Evolutionary conservation across 129 eudicot species (phyloP).

Genomic region (Pittosporum tobira): DNA sequence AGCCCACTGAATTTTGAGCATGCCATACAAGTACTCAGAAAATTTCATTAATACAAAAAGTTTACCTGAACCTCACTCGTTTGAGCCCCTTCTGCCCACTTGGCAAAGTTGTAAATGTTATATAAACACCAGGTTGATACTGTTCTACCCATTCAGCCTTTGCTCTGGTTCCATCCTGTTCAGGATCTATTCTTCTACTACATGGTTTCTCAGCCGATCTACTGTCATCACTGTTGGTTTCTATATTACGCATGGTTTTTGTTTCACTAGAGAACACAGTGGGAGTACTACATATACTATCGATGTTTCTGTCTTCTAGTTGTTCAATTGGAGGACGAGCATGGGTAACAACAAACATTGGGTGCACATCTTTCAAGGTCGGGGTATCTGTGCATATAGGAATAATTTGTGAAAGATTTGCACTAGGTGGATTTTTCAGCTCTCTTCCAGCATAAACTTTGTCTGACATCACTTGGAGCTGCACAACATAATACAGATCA

Average conservation of each 20-base stretch:
- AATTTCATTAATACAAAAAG: neutral
- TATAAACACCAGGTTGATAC: slow-evolving; percentile 46
- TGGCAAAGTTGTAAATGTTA: slow-evolving; percentile 38
- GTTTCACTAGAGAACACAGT: slow-evolving; percentile 15
- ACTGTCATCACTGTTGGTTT: neutral
- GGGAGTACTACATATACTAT: slow-evolving; percentile 21
- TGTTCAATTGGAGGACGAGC: slow-evolving; percentile 7
- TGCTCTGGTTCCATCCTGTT: slow-evolving; percentile 14
- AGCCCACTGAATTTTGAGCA: too few species aligned
- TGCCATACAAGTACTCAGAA: too few species aligned
- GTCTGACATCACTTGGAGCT: slow-evolving; percentile 48
- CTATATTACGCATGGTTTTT: slow-evolving; percentile 14
- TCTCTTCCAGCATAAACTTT: slow-evolving; percentile 33
- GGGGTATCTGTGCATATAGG: slow-evolving; percentile 15
- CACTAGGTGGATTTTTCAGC: slow-evolving; percentile 19
- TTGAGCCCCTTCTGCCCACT: slow-evolving; percentile 46
- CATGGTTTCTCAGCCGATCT: slow-evolving; percentile 22
- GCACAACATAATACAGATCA: slow-evolving; percentile 8
- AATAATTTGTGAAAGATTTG: slow-evolving; percentile 11
- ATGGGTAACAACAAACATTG: slow-evolving; percentile 2
- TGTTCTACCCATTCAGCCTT: slow-evolving; percentile 49
- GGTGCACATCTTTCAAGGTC: slow-evolving; percentile 8
- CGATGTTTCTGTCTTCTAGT: slow-evolving; percentile 12
- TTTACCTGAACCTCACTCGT: slow-evolving; percentile 64
- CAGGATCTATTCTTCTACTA: slow-evolving; percentile 6